Evolutionary conservation across 345 rosid species (phyloP).

Genomic region (Turnera subulata): DNA sequence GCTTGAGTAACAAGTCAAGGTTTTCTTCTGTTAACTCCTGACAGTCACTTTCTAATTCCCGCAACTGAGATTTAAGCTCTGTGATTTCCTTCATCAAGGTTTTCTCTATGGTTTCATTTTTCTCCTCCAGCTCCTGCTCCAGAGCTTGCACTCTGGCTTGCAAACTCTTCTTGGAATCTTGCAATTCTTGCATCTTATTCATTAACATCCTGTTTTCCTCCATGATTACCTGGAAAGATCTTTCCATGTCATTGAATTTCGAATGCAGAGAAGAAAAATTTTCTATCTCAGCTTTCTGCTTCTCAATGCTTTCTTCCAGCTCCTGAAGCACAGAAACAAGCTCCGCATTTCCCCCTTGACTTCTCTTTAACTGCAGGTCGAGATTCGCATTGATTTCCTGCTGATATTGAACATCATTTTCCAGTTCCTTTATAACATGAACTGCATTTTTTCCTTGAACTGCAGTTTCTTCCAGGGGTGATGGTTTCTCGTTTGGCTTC

Average conservation of each 20-base stretch:
- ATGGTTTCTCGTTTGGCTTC: slow-evolving; percentile 19
- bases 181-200: slow-evolving; percentile 26
- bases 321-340: slow-evolving; percentile 57
- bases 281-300: slow-evolving; percentile 46
- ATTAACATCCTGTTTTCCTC: slow-evolving; percentile 25
- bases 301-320: slow-evolving; percentile 45
- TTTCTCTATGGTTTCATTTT: slow-evolving; percentile 6
- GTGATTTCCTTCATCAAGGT: slow-evolving; percentile 36
- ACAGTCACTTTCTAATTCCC: slow-evolving; percentile 54
- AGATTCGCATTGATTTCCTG: slow-evolving; percentile 41
- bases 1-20: slow-evolving; percentile 40
- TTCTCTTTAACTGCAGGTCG: slow-evolving; percentile 46
- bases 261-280: slow-evolving; percentile 23
- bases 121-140: slow-evolving; percentile 29
- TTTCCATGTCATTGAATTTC: slow-evolving; percentile 29
- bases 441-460: slow-evolving; percentile 11
- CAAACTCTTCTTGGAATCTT: slow-evolving; percentile 37
- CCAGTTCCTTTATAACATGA: slow-evolving; percentile 36
- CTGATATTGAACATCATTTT: slow-evolving; percentile 43
- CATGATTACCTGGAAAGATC: slow-evolving; percentile 13
- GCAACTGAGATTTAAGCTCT: slow-evolving; percentile 36
- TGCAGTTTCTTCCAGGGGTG: slow-evolving; percentile 19
- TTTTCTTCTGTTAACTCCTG: slow-evolving; percentile 66
- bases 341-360: slow-evolving; percentile 59
- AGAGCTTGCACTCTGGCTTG: slow-evolving; percentile 29